Conservation (phyloP, 2,329 filamentous ascomycete genomes). For the Metarhizium album region DNA sequence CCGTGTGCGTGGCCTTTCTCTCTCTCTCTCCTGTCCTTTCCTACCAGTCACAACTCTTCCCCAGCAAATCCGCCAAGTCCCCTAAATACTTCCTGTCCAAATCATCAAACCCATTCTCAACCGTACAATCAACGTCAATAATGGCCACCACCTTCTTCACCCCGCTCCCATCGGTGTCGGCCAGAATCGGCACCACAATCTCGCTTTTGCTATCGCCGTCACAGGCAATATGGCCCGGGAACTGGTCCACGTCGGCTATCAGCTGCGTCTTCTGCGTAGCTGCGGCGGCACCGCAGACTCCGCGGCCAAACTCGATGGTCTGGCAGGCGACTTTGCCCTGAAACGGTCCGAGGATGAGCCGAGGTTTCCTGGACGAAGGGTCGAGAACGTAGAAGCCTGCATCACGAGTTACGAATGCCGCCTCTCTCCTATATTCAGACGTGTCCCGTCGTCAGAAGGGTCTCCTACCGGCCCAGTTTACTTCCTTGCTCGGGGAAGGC, state of each 20-base stretch:
- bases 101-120: slow-evolving; percentile 54
- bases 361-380: slow-evolving; percentile 28
- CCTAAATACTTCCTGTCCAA: slow-evolving; percentile 58
- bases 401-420: background rate
- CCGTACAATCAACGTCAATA: slow-evolving; percentile 70
- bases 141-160: slow-evolving; percentile 52
- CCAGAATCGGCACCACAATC: slow-evolving; percentile 66
- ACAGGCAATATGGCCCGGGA: slow-evolving; percentile 75
- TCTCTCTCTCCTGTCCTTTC: too few relatives aligned
- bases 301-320: slow-evolving; percentile 59
- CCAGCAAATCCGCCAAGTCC: slow-evolving; percentile 49
- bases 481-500: slow-evolving; percentile 49
- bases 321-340: slow-evolving; percentile 75
- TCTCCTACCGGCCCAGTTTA: slow-evolving; percentile 63
- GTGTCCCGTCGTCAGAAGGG: background rate
- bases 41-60: slow-evolving; percentile 55
- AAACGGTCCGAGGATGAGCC: slow-evolving; percentile 69
- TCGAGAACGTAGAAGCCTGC: slow-evolving; percentile 66
- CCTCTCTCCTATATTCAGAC: background rate
- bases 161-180: slow-evolving; percentile 16
- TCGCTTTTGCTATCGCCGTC: slow-evolving; percentile 68
- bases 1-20: too few relatives aligned
- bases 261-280: slow-evolving; percentile 50
- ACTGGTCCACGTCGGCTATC: slow-evolving; percentile 58
- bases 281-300: slow-evolving; percentile 67